phyloP scores from a whole-genome alignment of 805 yeast genomes.

The Phaffomyces antillensis region DNA sequence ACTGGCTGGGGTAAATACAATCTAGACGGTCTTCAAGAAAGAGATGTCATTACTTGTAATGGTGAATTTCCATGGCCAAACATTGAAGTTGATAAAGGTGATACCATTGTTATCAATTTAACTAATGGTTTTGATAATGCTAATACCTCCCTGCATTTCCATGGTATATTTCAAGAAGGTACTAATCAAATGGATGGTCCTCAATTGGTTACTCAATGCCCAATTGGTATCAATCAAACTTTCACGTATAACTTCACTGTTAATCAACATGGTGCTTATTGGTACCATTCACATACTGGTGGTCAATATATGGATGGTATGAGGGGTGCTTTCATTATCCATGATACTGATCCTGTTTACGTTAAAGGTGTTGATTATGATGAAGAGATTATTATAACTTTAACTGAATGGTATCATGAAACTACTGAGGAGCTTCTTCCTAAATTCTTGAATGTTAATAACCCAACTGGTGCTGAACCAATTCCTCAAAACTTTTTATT shows the following conservation, averaged over 20 bases:
- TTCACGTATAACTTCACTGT: slow-evolving; percentile 37
- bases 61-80: slow-evolving; percentile 46
- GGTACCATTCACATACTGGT: slow-evolving; percentile 49
- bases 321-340: slow-evolving; percentile 47
- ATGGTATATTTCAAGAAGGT: slow-evolving; percentile 41
- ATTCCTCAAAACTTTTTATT: slow-evolving; percentile 75
- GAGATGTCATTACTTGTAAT: slow-evolving; percentile 55
- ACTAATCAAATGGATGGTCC: slow-evolving; percentile 47
- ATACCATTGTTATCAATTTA: slow-evolving; percentile 34
- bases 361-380: slow-evolving; percentile 48
- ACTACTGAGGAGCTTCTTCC: slow-evolving; percentile 40
- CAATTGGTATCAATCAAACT: slow-evolving; percentile 35
- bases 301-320: slow-evolving; percentile 44
- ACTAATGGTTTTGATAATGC: slow-evolving; percentile 30
- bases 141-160: slow-evolving; percentile 51
- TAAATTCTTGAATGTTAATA: slow-evolving; percentile 59
- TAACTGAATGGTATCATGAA: slow-evolving; percentile 87
- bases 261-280: slow-evolving; percentile 41
- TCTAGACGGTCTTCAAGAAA: slow-evolving; percentile 48
- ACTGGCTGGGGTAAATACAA: slow-evolving; percentile 34
- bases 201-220: slow-evolving; percentile 40
- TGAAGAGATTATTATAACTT: slow-evolving; percentile 62
- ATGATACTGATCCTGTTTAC: slow-evolving; percentile 57
- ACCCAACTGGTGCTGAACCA: slow-evolving; percentile 99
- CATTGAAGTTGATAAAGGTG: slow-evolving; percentile 34